These are phyloP conservation scores for Rhodomyrtus tomentosa DNA, from an alignment of 345 rosid species.

Conservation along the genomic window DNA sequence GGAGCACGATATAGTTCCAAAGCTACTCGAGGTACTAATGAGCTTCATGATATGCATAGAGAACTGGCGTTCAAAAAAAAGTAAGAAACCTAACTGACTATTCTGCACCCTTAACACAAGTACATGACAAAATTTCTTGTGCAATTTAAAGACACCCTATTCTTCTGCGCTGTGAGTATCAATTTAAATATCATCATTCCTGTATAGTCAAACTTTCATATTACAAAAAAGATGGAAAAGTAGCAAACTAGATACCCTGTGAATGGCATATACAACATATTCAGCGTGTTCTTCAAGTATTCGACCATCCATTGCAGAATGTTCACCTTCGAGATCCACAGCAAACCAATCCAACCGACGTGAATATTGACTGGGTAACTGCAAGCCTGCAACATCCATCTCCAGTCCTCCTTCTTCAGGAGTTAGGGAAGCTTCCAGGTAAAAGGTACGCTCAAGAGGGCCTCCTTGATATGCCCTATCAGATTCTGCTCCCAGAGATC, in stretches of 20 bases:
- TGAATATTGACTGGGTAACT: conserved; percentile 48
- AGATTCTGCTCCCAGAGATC: conserved; percentile 92
- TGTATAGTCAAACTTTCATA: not conserved
- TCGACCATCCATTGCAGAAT: conserved; percentile 98
- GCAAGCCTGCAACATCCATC: conserved; percentile 24
- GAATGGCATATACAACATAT: conserved; percentile 96
- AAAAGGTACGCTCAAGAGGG: conserved; percentile 61
- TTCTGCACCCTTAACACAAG: not conserved
- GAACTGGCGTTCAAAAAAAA: not conserved
- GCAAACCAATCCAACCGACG: conserved; percentile 86
- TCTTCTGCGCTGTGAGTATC: not conserved
- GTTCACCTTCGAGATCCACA: conserved; percentile 99
- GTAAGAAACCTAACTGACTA: not conserved
- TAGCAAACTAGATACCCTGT: conserved; percentile 52
- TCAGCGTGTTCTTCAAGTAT: conserved; percentile 95
- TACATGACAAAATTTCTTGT: not conserved
- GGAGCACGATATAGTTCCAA: not conserved
- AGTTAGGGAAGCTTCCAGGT: conserved; percentile 50
- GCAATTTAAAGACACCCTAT: not conserved
- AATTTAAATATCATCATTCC: not conserved
- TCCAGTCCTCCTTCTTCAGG: conserved; percentile 38
- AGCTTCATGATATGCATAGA: not conserved
- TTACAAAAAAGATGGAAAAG: conserved; percentile 7
- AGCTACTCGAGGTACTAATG: not conserved
- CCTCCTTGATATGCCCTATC: conserved; percentile 93